Conservation (phyloP, 352 stramenopile genomes). For the Phytophthora cryptogea region DNA sequence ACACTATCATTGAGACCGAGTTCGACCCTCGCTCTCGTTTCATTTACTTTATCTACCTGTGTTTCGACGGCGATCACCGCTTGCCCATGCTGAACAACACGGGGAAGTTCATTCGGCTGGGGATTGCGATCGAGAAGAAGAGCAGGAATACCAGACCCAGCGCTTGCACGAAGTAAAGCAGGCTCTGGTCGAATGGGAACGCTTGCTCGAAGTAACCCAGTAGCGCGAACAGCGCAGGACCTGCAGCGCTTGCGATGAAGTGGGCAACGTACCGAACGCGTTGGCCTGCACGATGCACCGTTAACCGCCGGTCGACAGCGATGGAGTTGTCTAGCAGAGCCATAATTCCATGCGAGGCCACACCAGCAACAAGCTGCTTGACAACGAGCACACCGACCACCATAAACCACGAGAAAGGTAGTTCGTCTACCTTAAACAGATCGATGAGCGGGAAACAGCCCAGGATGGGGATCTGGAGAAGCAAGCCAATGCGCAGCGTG, state of each 20-base stretch:
- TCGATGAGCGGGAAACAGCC: slow-evolving; percentile 74
- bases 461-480: slow-evolving; percentile 79
- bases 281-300: slow-evolving; percentile 71
- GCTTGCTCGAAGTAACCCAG: slow-evolving; percentile 76
- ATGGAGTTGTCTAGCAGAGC: slow-evolving; percentile 83
- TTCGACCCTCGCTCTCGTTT: slow-evolving; percentile 1
- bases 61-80: slow-evolving; percentile 41
- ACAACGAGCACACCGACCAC: slow-evolving; percentile 60
- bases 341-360: slow-evolving; percentile 71
- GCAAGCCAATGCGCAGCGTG: slow-evolving; percentile 69
- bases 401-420: slow-evolving; percentile 64
- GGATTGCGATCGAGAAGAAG: slow-evolving; percentile 78
- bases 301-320: slow-evolving; percentile 64
- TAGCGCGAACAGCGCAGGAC: slow-evolving; percentile 68
- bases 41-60: slow-evolving; percentile 11
- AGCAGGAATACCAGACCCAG: slow-evolving; percentile 72
- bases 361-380: slow-evolving; percentile 66
- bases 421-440: slow-evolving; percentile 67
- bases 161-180: slow-evolving; percentile 78
- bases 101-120: slow-evolving; percentile 81
- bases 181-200: slow-evolving; percentile 81
- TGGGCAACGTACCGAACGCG: slow-evolving; percentile 60
- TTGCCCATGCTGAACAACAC: slow-evolving; percentile 83
- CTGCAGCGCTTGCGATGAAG: slow-evolving; percentile 55
- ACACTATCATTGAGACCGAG: slow-evolving; percentile 28